phyloP scores from a whole-genome alignment of 2,329 filamentous ascomycete genomes.

The Xylariaceae sp. region DNA sequence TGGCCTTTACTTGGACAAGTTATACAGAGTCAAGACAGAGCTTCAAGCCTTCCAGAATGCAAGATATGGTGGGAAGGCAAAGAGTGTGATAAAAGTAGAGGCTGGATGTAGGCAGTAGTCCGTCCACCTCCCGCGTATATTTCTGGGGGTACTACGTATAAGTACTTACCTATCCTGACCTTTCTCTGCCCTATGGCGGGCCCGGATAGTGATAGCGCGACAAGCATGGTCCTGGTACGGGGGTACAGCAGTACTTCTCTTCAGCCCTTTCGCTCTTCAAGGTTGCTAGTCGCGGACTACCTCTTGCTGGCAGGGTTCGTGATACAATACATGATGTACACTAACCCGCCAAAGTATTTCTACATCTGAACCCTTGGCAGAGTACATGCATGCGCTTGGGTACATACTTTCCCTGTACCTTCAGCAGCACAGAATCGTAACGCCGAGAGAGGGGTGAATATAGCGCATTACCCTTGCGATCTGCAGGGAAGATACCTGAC shows the following conservation, averaged over 20 bases:
- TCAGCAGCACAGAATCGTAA: neutral
- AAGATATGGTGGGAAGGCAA: too few species aligned
- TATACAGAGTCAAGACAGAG: too few species aligned
- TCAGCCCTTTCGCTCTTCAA: conserved; percentile 16
- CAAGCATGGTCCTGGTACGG: too few species aligned
- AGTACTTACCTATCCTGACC: too few species aligned
- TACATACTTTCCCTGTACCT: neutral
- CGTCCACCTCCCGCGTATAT: too few species aligned
- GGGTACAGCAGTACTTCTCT: conserved; percentile 8
- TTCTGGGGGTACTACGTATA: too few species aligned
- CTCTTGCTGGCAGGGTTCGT: conserved; percentile 15
- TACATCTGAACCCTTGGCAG: neutral
- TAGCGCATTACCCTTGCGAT: neutral
- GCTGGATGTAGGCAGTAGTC: too few species aligned
- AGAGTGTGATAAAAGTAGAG: too few species aligned
- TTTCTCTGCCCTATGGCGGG: too few species aligned
- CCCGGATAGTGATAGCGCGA: too few species aligned
- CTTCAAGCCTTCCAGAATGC: too few species aligned
- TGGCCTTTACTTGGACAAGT: too few species aligned
- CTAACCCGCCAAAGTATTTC: neutral
- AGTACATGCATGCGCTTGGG: neutral
- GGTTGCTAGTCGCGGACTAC: conserved; percentile 12
- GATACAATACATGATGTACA: conserved; percentile 5
- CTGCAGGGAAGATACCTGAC: neutral
- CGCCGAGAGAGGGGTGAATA: neutral